These are phyloP conservation scores for Pachyrhizus erosus DNA, from an alignment of 306 rosid species.

Conservation along the genomic window DNA sequence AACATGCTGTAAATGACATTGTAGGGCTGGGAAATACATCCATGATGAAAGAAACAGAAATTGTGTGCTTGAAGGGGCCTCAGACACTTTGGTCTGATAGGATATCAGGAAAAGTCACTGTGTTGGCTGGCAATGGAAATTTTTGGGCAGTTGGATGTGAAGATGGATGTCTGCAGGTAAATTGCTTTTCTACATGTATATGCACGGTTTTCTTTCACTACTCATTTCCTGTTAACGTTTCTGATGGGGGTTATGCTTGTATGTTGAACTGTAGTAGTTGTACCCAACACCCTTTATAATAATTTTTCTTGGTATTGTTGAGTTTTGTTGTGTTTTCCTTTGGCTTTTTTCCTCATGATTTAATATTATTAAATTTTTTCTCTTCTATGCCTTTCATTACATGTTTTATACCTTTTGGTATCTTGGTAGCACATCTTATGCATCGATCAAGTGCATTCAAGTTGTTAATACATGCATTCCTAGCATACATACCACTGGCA, in stretches of 20 bases:
- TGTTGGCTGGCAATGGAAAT: constrained; percentile 91
- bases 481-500: not conserved
- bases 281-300: constrained; percentile 8
- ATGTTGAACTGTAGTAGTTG: not conserved
- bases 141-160: constrained; percentile 99
- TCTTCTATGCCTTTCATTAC: not conserved
- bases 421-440: constrained; percentile 27
- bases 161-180: constrained; percentile 97
- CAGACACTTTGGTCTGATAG: constrained; percentile 92
- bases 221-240: constrained; percentile 14
- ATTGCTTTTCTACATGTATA: constrained; percentile 5
- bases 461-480: not conserved
- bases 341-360: not conserved
- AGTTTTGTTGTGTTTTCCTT: not conserved
- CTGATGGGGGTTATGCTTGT: not conserved
- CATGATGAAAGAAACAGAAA: constrained; percentile 84
- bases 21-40: constrained; percentile 76
- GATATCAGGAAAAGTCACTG: constrained; percentile 91
- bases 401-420: constrained; percentile 2
- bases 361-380: not conserved
- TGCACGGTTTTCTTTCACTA: not conserved
- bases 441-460: not conserved
- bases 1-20: constrained; percentile 81
- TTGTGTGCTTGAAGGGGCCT: constrained; percentile 72
- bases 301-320: not conserved